phyloP scores from a whole-genome alignment of 2,329 filamentous ascomycete genomes.

The Elsinoe arachidis region DNA sequence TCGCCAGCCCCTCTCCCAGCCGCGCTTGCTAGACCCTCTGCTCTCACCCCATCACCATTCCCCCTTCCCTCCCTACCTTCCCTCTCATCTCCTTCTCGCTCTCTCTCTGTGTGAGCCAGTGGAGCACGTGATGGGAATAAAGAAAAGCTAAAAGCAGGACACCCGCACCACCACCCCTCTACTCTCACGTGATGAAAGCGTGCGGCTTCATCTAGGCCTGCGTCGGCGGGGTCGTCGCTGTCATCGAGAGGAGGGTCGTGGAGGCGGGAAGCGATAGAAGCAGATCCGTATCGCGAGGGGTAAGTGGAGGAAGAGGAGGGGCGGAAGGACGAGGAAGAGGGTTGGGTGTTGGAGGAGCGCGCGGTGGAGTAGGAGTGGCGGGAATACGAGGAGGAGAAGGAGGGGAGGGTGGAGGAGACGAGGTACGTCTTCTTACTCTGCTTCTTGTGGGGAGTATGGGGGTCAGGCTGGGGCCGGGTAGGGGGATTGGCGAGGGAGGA shows the following conservation, averaged over 20 bases:
- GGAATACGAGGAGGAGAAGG: conserved; percentile 21
- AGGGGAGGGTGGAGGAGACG: conserved; percentile 51
- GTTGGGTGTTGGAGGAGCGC: neutral
- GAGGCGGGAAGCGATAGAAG: conserved; percentile 7
- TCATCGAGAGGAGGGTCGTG: conserved; percentile 4
- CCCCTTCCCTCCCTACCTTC: neutral
- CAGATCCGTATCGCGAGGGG: no score
- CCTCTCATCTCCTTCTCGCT: conserved; percentile 42
- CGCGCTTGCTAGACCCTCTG: no score
- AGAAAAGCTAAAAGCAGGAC: conserved; percentile 71
- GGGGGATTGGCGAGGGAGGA: neutral
- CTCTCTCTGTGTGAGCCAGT: conserved; percentile 16
- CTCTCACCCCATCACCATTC: no score
- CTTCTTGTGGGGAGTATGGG: neutral
- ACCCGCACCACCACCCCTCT: conserved; percentile 77
- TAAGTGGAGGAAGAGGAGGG: neutral
- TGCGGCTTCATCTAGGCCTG: conserved; percentile 16
- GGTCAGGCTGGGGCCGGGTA: neutral
- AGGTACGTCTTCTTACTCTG: conserved; percentile 39
- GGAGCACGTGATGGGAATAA: conserved; percentile 43
- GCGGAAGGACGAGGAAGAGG: neutral
- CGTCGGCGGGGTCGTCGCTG: conserved; percentile 12
- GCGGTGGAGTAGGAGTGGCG: neutral
- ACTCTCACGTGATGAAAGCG: conserved; percentile 71
- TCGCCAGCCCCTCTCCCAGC: neutral